Conservation (phyloP, 768 basidiomycete genomes). For the Phanerochaete carnosa region DNA sequence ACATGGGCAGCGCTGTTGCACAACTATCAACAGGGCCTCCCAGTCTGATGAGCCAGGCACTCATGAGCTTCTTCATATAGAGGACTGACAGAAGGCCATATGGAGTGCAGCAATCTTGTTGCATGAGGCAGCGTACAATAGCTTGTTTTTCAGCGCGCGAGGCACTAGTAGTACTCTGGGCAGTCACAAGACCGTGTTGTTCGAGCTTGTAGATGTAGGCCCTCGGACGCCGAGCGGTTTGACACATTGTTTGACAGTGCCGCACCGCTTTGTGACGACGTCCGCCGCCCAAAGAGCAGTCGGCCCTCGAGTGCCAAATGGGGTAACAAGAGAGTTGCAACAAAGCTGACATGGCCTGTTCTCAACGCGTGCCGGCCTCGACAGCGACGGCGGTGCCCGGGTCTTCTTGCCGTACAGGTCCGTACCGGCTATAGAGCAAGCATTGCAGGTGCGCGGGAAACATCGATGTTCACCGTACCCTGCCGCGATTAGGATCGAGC, state of each 20-base stretch:
- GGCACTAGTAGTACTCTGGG: not conserved
- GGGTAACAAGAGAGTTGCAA: not conserved
- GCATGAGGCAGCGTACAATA: not conserved
- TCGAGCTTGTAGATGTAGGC: not conserved
- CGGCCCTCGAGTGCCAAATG: not conserved
- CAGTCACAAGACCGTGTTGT: not conserved
- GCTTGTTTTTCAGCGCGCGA: not conserved
- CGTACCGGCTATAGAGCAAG: not conserved
- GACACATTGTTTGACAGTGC: not conserved
- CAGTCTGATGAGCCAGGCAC: not conserved
- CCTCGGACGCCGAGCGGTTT: not conserved
- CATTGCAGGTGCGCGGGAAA: not conserved
- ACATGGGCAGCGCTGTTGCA: not conserved
- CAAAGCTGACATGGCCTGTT: not conserved
- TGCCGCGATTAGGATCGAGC: too few species aligned
- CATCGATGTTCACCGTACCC: too few species aligned
- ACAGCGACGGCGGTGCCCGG: too few species aligned
- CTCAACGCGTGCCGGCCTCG: too few species aligned
- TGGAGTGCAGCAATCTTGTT: not conserved
- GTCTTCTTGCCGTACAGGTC: not conserved
- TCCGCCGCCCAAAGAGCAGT: not conserved
- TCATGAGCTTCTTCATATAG: not conserved
- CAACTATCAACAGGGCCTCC: not conserved
- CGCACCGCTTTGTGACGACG: not conserved
- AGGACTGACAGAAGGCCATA: not conserved